Conservation (phyloP, 169 alveolate genomes). For the Eimeria necatrix region DNA sequence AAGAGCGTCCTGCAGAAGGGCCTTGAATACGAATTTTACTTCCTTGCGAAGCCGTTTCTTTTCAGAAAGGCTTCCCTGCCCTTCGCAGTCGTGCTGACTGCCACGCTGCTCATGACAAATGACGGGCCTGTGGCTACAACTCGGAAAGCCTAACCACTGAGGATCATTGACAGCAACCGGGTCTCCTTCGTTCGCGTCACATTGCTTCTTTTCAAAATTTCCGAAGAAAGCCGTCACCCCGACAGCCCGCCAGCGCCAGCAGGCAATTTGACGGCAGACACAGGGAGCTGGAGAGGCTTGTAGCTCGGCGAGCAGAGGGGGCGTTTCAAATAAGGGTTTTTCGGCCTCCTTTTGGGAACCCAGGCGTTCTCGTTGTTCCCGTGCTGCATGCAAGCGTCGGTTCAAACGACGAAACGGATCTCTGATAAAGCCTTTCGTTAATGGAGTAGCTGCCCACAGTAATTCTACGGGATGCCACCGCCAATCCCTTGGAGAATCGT, state of each 20-base stretch:
- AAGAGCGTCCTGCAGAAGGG: slow-evolving; percentile 42
- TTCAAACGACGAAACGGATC: slow-evolving; percentile 22
- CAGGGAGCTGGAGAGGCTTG: slow-evolving; percentile 26
- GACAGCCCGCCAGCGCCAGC: slow-evolving; percentile 74
- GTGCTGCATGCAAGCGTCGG: slow-evolving; percentile 18
- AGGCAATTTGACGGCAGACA: slow-evolving; percentile 4
- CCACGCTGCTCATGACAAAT: background rate
- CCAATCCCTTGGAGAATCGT: slow-evolving; percentile 37
- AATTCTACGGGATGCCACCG: slow-evolving; percentile 39
- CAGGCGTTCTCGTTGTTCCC: background rate
- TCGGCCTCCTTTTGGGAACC: background rate
- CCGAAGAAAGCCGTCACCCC: slow-evolving; percentile 60
- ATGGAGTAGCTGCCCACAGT: slow-evolving; percentile 70
- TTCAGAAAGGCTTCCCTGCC: background rate
- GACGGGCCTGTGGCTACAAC: background rate
- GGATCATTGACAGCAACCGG: background rate
- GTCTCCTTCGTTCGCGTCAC: background rate
- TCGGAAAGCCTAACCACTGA: background rate
- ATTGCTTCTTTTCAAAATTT: background rate
- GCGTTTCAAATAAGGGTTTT: background rate
- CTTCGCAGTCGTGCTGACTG: background rate
- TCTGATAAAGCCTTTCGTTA: slow-evolving; percentile 7
- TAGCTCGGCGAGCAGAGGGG: background rate
- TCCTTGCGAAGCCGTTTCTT: slow-evolving; percentile 6
- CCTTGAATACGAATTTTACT: background rate